Evolutionary conservation across 257 asterid genomes (phyloP).

Genomic region (Scutellaria baicalensis): DNA sequence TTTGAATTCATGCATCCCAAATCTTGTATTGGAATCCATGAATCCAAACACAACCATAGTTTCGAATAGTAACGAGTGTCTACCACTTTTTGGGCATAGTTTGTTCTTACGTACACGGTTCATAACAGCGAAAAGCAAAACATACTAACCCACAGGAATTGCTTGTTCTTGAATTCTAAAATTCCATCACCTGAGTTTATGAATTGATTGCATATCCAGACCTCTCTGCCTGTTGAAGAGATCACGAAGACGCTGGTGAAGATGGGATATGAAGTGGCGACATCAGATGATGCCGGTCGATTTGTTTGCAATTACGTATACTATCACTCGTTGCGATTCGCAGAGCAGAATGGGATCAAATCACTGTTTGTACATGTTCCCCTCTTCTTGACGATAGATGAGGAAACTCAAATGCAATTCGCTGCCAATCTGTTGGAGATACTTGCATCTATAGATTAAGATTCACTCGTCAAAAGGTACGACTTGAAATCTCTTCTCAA

Average conservation of each 20-base stretch:
- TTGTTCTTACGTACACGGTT: neutral
- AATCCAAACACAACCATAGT: too few relatives aligned
- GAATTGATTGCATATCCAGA: slow-evolving; percentile 31
- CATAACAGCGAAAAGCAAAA: too few relatives aligned
- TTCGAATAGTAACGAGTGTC: too few relatives aligned
- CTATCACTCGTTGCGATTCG: slow-evolving; percentile 88
- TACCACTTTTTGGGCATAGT: neutral
- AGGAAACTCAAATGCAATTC: slow-evolving; percentile 96
- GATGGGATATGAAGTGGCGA: slow-evolving; percentile 79
- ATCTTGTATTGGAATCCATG: too few relatives aligned
- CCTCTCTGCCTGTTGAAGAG: slow-evolving; percentile 64
- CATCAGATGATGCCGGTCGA: slow-evolving; percentile 91
- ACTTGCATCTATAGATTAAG: slow-evolving; percentile 53
- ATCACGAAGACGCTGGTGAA: slow-evolving; percentile 54
- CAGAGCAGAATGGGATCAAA: slow-evolving; percentile 73
- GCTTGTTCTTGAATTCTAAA: neutral
- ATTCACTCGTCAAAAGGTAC: neutral
- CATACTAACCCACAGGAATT: too few relatives aligned
- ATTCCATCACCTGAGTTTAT: neutral
- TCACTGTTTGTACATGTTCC: slow-evolving; percentile 93
- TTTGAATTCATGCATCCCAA: too few relatives aligned
- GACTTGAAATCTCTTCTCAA: neutral
- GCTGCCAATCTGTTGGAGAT: slow-evolving; percentile 76
- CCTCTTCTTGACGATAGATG: slow-evolving; percentile 80
- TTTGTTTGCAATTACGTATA: slow-evolving; percentile 94